Evolutionary conservation across 345 rosid species (phyloP).

Genomic region (Acer negundo): DNA sequence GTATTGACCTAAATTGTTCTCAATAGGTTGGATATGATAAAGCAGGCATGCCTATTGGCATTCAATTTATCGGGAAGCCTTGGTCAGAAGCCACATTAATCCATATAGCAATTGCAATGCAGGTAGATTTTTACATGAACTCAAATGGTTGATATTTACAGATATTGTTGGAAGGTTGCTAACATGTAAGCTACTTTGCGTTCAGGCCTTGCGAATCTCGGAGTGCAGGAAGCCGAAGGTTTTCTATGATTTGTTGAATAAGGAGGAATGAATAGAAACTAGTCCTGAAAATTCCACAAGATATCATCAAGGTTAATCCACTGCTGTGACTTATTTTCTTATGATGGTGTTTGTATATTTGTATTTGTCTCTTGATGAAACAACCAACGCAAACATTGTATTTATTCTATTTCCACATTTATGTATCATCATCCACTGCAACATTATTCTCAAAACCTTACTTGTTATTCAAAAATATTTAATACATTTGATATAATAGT

Average conservation of each 20-base stretch:
- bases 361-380: not conserved
- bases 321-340: not conserved
- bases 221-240: slow-evolving; percentile 51
- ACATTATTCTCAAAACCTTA: too few species aligned
- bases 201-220: slow-evolving; percentile 43
- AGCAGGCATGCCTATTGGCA: slow-evolving; percentile 65
- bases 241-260: slow-evolving; percentile 51
- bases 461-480: too few species aligned
- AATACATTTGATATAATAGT: too few species aligned
- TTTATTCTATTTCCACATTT: too few species aligned
- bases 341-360: not conserved
- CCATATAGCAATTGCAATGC: slow-evolving; percentile 61
- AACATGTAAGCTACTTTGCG: not conserved
- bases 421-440: too few species aligned
- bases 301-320: not conserved
- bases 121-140: slow-evolving; percentile 35
- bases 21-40: slow-evolving; percentile 69
- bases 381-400: too few species aligned
- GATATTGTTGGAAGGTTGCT: not conserved
- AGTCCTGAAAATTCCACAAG: not conserved
- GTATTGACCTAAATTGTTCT: not conserved
- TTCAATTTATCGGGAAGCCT: slow-evolving; percentile 75
- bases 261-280: slow-evolving; percentile 6
- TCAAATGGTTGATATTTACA: not conserved
- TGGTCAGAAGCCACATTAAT: slow-evolving; percentile 73